These are phyloP conservation scores for Atalantia buxifolia DNA, from an alignment of 345 rosid genomes.

Conservation along the genomic window DNA sequence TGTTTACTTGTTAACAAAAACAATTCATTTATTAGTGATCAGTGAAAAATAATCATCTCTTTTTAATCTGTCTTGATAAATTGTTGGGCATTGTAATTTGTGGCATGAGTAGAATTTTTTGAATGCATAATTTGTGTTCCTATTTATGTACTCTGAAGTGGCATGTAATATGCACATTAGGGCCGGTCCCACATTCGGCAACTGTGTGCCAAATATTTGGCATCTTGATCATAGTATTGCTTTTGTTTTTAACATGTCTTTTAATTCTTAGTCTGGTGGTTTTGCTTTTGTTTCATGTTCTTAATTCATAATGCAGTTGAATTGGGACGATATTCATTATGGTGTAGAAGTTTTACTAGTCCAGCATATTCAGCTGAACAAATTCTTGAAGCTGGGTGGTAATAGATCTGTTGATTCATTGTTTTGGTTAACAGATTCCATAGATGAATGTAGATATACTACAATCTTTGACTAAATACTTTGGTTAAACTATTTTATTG, in stretches of 20 bases:
- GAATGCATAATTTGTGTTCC: not conserved
- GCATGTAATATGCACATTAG: not conserved
- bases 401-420: not conserved
- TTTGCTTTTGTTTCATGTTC: not conserved
- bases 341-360: not conserved
- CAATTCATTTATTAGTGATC: not conserved
- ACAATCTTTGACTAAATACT: not conserved
- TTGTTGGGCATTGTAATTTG: not conserved
- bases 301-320: not conserved
- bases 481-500: not conserved
- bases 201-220: not conserved
- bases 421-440: not conserved
- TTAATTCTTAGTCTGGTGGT: not conserved
- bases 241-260: not conserved
- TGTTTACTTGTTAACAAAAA: not conserved
- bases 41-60: not conserved
- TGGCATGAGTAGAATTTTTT: not conserved
- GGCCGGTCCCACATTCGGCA: not conserved
- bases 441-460: not conserved
- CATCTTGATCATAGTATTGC: not conserved
- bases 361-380: not conserved
- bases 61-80: not conserved
- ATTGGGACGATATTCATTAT: not conserved
- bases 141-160: not conserved
- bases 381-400: not conserved